Percentiles rank a stretch among this genome's conserved stretches.
These are phyloP conservation scores for Simplicillium aogashimaense DNA, from an alignment of 2,329 filamentous ascomycete genomes.

Conservation along the genomic window DNA sequence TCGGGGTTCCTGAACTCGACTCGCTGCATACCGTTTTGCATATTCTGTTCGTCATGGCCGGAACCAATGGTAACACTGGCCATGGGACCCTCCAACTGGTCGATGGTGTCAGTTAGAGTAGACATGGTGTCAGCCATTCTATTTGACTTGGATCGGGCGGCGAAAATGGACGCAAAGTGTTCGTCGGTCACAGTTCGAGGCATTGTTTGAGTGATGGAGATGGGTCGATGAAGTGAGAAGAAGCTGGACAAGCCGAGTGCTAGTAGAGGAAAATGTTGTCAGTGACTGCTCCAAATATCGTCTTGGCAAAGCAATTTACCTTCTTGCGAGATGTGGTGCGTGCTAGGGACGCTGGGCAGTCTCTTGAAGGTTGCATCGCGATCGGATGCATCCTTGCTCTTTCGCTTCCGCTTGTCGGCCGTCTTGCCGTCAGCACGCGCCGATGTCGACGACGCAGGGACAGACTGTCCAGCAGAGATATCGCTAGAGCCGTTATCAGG, in stretches of 20 bases:
- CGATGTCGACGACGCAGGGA: constrained; percentile 35
- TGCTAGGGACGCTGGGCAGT: constrained; percentile 66
- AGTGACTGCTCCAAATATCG: background rate
- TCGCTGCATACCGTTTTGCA: constrained; percentile 36
- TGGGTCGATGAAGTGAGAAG: constrained; percentile 91
- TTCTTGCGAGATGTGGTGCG: constrained; percentile 59
- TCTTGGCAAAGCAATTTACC: constrained; percentile 31
- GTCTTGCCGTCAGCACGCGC: constrained; percentile 30
- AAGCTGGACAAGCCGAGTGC: constrained; percentile 84
- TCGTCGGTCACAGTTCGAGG: constrained; percentile 62
- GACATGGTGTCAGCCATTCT: constrained; percentile 54
- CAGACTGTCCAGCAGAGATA: constrained; percentile 36
- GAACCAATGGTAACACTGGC: constrained; percentile 37
- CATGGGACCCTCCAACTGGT: constrained; percentile 50
- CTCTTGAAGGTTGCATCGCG: constrained; percentile 39
- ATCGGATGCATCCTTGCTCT: constrained; percentile 40
- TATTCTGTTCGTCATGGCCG: constrained; percentile 28
- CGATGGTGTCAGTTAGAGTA: constrained; percentile 51
- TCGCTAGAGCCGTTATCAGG: constrained; percentile 46
- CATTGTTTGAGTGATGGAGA: constrained; percentile 76
- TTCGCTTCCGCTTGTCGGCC: constrained; percentile 47
- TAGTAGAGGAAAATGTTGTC: constrained; percentile 26
- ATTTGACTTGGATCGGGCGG: constrained; percentile 37
- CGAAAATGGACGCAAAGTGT: constrained; percentile 79
- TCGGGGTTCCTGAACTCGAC: constrained; percentile 46